Evolutionary conservation across 805 yeast species (phyloP).

Genomic region (Candida montana): DNA sequence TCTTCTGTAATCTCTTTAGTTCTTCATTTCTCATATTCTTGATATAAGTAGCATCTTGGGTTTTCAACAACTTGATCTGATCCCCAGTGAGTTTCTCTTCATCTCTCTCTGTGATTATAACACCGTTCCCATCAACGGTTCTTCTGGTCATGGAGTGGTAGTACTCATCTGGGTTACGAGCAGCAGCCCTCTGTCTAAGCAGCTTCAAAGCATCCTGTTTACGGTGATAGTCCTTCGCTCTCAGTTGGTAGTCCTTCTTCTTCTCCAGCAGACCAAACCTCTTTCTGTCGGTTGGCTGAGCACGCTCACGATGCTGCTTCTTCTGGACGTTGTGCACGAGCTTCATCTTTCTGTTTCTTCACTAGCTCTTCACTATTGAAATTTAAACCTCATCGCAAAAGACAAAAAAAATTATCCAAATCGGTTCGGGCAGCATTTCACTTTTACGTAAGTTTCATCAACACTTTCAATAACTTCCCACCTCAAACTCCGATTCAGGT

Average conservation of each 20-base stretch:
- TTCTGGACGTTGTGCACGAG: slow-evolving; percentile 88
- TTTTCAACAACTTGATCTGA: slow-evolving; percentile 76
- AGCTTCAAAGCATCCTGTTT: slow-evolving; percentile 60
- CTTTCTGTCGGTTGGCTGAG: slow-evolving; percentile 73
- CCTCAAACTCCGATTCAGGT: too few species aligned
- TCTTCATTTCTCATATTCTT: slow-evolving; percentile 73
- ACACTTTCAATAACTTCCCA: too few species aligned
- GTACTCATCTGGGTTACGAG: slow-evolving; percentile 90
- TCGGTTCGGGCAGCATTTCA: neutral
- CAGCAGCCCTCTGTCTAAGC: slow-evolving; percentile 63
- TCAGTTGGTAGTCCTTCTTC: slow-evolving; percentile 75
- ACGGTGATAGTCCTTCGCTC: slow-evolving; percentile 61
- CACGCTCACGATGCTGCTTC: slow-evolving; percentile 92
- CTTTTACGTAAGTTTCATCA: too few species aligned
- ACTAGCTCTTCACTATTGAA: too few species aligned
- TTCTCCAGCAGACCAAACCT: slow-evolving; percentile 86
- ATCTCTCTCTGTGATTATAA: slow-evolving; percentile 60
- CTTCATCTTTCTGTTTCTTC: too few species aligned
- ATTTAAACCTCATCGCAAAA: slow-evolving; percentile 4
- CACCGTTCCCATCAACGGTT: slow-evolving; percentile 66
- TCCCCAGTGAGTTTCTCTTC: slow-evolving; percentile 57
- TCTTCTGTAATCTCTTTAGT: slow-evolving; percentile 52
- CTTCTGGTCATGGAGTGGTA: slow-evolving; percentile 85
- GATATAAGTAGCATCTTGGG: slow-evolving; percentile 87
- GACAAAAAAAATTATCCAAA: neutral